These are phyloP conservation scores for Irpex rosettiformis DNA, from an alignment of 1,284 basidiomycete genomes.

Conservation along the genomic window DNA sequence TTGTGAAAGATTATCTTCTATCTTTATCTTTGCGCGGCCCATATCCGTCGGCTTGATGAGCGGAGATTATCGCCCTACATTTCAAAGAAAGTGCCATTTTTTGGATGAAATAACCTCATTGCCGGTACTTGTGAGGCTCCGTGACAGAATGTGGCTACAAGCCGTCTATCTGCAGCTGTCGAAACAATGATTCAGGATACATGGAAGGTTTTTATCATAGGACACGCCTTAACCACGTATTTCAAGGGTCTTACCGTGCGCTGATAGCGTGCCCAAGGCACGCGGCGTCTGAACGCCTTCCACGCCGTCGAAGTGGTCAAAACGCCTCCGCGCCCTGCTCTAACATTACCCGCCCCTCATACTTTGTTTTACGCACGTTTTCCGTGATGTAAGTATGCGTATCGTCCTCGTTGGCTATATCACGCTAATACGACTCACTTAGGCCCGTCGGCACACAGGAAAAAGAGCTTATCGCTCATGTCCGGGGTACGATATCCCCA, in stretches of 20 bases:
- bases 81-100: neutral
- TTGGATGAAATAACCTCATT: neutral
- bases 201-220: neutral
- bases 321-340: neutral
- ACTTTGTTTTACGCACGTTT: neutral
- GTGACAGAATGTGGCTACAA: too few species aligned
- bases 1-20: too few species aligned
- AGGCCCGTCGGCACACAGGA: neutral
- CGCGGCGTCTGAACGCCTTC: neutral
- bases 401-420: neutral
- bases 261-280: neutral
- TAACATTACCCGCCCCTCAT: neutral
- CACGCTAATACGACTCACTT: neutral
- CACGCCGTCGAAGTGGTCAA: neutral
- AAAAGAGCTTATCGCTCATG: conserved; percentile 4
- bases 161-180: too few species aligned
- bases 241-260: conserved; percentile 3
- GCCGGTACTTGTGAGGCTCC: neutral
- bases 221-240: neutral
- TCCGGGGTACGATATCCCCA: neutral
- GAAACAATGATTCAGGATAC: neutral
- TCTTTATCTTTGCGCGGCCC: too few species aligned
- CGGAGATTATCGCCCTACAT: neutral
- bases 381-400: neutral
- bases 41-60: too few species aligned